These are phyloP conservation scores for Gossypium ekmanianum DNA, from an alignment of 345 rosid genomes.

Conservation along the genomic window DNA sequence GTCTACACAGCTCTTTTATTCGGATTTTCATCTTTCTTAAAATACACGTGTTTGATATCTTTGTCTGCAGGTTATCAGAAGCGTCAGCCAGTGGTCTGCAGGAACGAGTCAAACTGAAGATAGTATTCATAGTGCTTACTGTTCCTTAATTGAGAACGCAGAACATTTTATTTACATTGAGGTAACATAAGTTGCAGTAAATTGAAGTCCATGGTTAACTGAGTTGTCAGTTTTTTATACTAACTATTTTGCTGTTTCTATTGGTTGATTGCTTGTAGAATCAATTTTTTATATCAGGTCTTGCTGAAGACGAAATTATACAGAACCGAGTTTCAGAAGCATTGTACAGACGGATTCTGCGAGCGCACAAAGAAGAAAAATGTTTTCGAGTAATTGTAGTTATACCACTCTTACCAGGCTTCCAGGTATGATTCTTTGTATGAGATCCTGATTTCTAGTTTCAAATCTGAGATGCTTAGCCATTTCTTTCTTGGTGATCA, in stretches of 20 bases:
- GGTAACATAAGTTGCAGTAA: constrained; percentile 34
- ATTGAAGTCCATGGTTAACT: background rate
- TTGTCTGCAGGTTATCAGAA: constrained; percentile 38
- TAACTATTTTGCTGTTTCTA: constrained; percentile 7
- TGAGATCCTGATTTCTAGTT: background rate
- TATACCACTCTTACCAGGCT: constrained; percentile 88
- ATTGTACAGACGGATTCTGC: constrained; percentile 61
- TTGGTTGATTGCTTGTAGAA: constrained; percentile 49
- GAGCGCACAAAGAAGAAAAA: constrained; percentile 64
- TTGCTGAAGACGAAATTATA: constrained; percentile 64
- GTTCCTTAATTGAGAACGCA: constrained; percentile 74
- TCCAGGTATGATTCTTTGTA: constrained; percentile 51
- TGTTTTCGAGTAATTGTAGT: constrained; percentile 71
- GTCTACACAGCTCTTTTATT: background rate
- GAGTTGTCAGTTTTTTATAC: background rate
- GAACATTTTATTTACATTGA: constrained; percentile 87
- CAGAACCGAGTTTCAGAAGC: constrained; percentile 77
- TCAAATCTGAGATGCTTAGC: background rate
- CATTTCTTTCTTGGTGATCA: constrained; percentile 8
- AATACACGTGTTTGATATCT: background rate
- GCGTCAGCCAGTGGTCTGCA: constrained; percentile 91
- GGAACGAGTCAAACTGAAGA: constrained; percentile 87
- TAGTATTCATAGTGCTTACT: constrained; percentile 81
- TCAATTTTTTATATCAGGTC: constrained; percentile 91
- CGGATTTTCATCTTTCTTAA: background rate